Evolutionary conservation across 495 filamentous ascomycete species (phyloP).

Genomic region (Thermochaetoides thermophila): DNA sequence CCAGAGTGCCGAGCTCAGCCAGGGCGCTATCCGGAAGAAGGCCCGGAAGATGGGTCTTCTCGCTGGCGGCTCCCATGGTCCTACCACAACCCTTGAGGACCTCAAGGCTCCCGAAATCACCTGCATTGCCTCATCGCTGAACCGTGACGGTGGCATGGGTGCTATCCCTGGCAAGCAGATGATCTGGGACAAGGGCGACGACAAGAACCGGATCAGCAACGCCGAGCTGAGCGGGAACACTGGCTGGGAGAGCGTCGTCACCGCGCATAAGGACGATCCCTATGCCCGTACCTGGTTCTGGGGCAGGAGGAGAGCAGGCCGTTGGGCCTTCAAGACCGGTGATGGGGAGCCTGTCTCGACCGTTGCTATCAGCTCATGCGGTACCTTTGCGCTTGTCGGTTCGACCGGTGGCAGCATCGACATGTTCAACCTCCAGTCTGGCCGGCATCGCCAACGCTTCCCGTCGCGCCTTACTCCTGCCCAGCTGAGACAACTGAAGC

Average conservation of each 20-base stretch:
- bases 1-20: conserved; percentile 84
- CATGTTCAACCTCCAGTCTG: conserved; percentile 95
- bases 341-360: conserved; percentile 76
- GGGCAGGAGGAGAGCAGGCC: conserved; percentile 79
- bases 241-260: conserved; percentile 94
- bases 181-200: conserved; percentile 62
- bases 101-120: conserved; percentile 83
- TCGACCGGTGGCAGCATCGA: conserved; percentile 69
- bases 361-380: conserved; percentile 78
- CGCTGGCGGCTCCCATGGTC: conserved; percentile 32
- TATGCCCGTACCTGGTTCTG: conserved; percentile 94
- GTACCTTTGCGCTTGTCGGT: conserved; percentile 86
- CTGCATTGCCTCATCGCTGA: conserved; percentile 76
- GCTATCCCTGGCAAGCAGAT: conserved; percentile 49
- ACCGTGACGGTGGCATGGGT: conserved; percentile 85
- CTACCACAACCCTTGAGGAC: conserved; percentile 47
- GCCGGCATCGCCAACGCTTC: conserved; percentile 69
- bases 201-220: conserved; percentile 39
- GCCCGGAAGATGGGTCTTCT: conserved; percentile 68
- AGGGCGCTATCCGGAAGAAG: conserved; percentile 69
- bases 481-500: conserved; percentile 46
- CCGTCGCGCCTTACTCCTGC: conserved; percentile 52
- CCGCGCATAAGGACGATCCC: conserved; percentile 76
- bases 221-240: conserved; percentile 51
- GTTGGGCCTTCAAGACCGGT: conserved; percentile 81